Evolutionary conservation across 768 basidiomycete species (phyloP), one percentile per base, ranked within the genome.

Genomic region (Postia placenta): DNA sequence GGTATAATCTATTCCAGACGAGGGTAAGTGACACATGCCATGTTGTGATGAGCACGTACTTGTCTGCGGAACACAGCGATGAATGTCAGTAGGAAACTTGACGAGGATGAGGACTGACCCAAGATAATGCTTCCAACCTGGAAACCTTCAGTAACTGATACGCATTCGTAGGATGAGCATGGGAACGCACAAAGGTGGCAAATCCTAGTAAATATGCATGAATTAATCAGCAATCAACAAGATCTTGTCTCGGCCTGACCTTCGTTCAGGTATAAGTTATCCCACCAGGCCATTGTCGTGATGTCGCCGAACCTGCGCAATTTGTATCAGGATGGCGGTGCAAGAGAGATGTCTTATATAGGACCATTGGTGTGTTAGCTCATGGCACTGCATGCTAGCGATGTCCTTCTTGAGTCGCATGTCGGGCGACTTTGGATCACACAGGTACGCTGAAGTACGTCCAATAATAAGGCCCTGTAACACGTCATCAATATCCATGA

Each of bases 231-330:
- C 9, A 9, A n/a, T 35, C 24, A 2, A 26, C 25, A 3, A 22
- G 22, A 48, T 7, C n/a, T 25, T 17, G 15, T 12, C 37, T 45
- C 55, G 43, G 53, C 25, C 66, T 27, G 47, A 79, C 81, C 83
- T 76, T 89, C 87, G 54, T 87, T 89, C 49, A 89, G 67, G 65
- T 87, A 88, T 42, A 91, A 73, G 64, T 87, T 83, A 53, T 87
- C 81, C 88, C 89, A 92, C 89, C 90, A 92, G 59, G 80, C 80
- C 92, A 94, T 93, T 0, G 92, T 95, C 5, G 89, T 86, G 58
- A 96, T 87, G 62, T 95, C 85, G 22, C 92, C 93, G 56, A 93
- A 94, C 89, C 89, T 72, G 24, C 7, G 4, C 20, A 19, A 23
- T 40, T 12, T 5, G 17, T 2, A 20, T 15, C 27, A 23, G 14